A percentile compares a stretch with the other conserved stretches of the same genome.
These are phyloP conservation scores for Cladosporium oxysporum DNA, from an alignment of 2,329 filamentous ascomycete genomes.

Conservation along the genomic window DNA sequence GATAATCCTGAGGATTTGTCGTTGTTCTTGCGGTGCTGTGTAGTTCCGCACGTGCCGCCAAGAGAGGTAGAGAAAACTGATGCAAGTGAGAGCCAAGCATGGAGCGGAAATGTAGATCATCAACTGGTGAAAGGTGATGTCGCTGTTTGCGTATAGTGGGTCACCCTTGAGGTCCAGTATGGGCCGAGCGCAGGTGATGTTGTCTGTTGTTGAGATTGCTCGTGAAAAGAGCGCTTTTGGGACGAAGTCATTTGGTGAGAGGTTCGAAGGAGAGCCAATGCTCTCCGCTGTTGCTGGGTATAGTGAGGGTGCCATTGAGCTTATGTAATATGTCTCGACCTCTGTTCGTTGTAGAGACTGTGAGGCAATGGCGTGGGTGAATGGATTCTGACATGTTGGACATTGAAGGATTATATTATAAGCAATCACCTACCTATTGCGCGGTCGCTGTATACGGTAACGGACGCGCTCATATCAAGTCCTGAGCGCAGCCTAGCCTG, in stretches of 20 bases:
- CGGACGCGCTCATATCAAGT: conserved; percentile 2
- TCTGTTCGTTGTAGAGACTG: background rate
- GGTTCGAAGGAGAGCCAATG: background rate
- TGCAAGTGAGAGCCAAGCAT: conserved; percentile 18
- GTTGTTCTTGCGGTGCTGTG: conserved; percentile 27
- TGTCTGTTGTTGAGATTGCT: conserved; percentile 3
- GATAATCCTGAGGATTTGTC: conserved; percentile 26
- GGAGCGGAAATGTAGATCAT: conserved; percentile 24
- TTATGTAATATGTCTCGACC: background rate
- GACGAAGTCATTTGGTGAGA: background rate
- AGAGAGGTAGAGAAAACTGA: conserved; percentile 18
- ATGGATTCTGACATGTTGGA: background rate
- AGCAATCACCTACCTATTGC: conserved; percentile 3
- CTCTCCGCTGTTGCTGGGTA: background rate
- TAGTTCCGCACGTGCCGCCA: conserved; percentile 25
- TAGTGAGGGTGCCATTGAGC: background rate
- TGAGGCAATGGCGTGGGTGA: background rate
- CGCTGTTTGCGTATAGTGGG: conserved; percentile 18
- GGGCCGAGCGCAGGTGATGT: conserved; percentile 24
- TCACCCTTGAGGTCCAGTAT: conserved; percentile 21
- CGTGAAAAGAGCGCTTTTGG: background rate
- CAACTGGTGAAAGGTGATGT: conserved; percentile 25
- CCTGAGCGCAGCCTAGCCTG: background rate
- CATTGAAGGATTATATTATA: background rate
- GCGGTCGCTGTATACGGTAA: conserved; percentile 9